Conservation (phyloP, 2,329 filamentous ascomycete genomes). For the Sclerotiophoma versabilis region DNA sequence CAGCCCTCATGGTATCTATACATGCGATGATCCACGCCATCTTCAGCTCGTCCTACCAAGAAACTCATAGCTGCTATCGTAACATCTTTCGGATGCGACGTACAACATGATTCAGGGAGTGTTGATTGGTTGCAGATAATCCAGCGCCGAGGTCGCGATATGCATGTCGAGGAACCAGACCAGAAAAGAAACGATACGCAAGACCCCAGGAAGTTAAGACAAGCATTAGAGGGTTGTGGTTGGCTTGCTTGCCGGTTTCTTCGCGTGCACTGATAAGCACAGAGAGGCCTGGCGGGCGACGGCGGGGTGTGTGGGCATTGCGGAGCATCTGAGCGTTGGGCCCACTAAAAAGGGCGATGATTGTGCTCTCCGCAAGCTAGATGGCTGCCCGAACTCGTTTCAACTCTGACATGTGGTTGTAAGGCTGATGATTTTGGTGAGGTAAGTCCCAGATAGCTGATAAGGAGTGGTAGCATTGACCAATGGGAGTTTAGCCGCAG, state of each 20-base stretch:
- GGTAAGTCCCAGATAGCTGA: constrained; percentile 33
- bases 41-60: background rate
- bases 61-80: constrained; percentile 23
- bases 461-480: constrained; percentile 22
- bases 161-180: constrained; percentile 10
- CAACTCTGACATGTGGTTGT: constrained; percentile 8
- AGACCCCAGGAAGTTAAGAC: constrained; percentile 1
- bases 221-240: background rate
- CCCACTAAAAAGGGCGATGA: constrained; percentile 3
- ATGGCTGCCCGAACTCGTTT: background rate
- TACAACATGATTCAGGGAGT: background rate
- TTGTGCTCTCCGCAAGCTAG: constrained; percentile 14
- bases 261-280: constrained; percentile 33
- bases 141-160: constrained; percentile 5
- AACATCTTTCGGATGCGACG: constrained; percentile 8
- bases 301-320: constrained; percentile 16
- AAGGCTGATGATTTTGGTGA: constrained; percentile 24
- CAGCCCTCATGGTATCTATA: constrained; percentile 30
- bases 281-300: constrained; percentile 8
- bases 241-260: constrained; percentile 7
- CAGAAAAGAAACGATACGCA: constrained; percentile 13
- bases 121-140: constrained; percentile 36
- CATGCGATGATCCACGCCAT: constrained; percentile 10
- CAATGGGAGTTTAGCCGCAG: constrained; percentile 19
- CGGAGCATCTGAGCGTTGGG: constrained; percentile 9